Conservation (phyloP, 202 grass and related monocot genomes). For the Musa balbisiana region DNA sequence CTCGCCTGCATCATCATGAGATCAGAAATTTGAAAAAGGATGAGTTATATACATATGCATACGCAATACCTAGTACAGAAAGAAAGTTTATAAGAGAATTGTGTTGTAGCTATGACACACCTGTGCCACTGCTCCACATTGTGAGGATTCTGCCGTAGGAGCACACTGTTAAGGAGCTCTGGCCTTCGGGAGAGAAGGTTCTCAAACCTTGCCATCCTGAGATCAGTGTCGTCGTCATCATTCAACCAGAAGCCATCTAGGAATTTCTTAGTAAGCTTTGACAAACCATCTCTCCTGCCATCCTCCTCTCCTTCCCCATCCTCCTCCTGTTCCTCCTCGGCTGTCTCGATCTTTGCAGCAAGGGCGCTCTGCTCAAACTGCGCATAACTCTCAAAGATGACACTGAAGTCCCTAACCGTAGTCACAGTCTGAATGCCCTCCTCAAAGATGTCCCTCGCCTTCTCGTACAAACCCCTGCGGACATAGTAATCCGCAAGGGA, state of each 20-base stretch:
- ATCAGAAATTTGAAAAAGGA: background rate
- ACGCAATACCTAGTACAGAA: background rate
- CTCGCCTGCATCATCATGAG: constrained; percentile 46
- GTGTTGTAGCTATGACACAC: constrained; percentile 9
- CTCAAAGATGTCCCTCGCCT: constrained; percentile 77
- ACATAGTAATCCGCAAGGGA: constrained; percentile 89
- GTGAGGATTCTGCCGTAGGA: constrained; percentile 86
- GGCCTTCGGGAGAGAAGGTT: constrained; percentile 66
- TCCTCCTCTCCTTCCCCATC: constrained; percentile 37
- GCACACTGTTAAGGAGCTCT: constrained; percentile 89
- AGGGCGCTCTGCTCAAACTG: constrained; percentile 98
- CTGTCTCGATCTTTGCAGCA: constrained; percentile 73
- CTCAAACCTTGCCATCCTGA: constrained; percentile 86
- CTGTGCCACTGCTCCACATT: constrained; percentile 96
- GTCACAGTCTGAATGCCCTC: constrained; percentile 75
- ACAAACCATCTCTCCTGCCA: constrained; percentile 34
- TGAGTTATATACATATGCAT: background rate
- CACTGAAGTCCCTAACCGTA: constrained; percentile 84
- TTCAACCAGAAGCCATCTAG: constrained; percentile 76
- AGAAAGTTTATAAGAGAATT: background rate
- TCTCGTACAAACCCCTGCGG: constrained; percentile 74
- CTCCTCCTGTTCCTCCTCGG: constrained; percentile 47
- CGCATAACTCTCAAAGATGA: constrained; percentile 84
- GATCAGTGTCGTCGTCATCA: constrained; percentile 83
- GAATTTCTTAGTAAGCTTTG: constrained; percentile 63